These are phyloP conservation scores for Leccinum pellstonianum DNA, from an alignment of 768 basidiomycete genomes.

Conservation along the genomic window DNA sequence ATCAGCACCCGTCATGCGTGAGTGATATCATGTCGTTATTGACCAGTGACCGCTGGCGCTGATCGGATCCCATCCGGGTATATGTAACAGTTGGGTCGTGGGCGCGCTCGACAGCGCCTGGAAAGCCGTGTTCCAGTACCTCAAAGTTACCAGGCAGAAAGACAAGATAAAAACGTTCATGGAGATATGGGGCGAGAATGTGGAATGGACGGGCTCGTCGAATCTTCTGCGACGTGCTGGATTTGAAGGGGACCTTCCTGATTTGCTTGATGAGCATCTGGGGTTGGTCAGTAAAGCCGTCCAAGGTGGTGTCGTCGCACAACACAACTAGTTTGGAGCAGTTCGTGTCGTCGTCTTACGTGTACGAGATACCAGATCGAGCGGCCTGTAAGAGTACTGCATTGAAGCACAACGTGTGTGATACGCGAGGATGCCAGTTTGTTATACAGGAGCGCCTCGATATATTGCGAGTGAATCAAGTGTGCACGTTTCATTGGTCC, in stretches of 20 bases:
- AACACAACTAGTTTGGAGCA: neutral
- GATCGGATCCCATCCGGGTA: neutral
- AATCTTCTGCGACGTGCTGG: neutral
- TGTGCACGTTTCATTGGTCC: too few species aligned
- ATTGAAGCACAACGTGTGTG: neutral
- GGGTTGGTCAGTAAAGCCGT: neutral
- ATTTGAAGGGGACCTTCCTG: neutral
- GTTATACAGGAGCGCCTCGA: too few species aligned
- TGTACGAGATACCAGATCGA: too few species aligned
- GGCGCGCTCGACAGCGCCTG: conserved; percentile 40
- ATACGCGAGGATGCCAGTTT: neutral
- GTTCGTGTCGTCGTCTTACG: too few species aligned
- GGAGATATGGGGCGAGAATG: conserved; percentile 31
- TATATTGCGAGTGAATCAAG: too few species aligned
- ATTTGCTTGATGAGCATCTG: conserved; percentile 12
- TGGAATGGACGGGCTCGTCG: conserved; percentile 26
- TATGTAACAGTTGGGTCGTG: conserved; percentile 35
- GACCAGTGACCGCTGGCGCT: neutral
- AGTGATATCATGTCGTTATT: neutral
- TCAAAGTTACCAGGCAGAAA: conserved; percentile 12
- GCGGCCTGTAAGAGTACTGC: neutral
- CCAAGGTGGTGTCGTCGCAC: neutral
- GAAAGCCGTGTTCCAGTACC: conserved; percentile 33
- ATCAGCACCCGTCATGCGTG: conserved; percentile 17
- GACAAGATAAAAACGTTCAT: conserved; percentile 20